Percentiles rank a stretch among this genome's conserved stretches.
Evolutionary conservation across 225 moss, liverwort and hornwort species (phyloP).

Genomic region (Pseudoscleropodium purum): DNA sequence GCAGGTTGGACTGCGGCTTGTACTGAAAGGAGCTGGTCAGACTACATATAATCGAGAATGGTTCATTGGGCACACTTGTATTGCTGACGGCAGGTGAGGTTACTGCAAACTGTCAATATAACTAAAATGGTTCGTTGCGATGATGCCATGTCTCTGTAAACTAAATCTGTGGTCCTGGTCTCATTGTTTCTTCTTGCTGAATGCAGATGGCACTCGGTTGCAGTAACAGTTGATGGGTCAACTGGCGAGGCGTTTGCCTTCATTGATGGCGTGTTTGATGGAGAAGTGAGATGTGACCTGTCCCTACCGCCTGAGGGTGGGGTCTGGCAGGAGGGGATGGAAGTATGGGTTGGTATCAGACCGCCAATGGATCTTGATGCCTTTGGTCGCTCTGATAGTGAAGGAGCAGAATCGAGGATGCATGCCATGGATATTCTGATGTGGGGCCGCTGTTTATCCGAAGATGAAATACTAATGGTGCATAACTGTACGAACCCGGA

Average conservation of each 20-base stretch:
- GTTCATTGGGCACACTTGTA: slow-evolving; percentile 85
- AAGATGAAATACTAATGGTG: slow-evolving; percentile 85
- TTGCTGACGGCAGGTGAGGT: slow-evolving; percentile 91
- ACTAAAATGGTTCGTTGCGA: background rate
- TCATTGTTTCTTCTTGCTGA: background rate
- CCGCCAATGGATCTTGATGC: slow-evolving; percentile 99
- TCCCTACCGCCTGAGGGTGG: slow-evolving; percentile 76
- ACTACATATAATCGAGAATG: slow-evolving; percentile 84
- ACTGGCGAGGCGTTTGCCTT: slow-evolving; percentile 82
- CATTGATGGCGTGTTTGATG: slow-evolving; percentile 87
- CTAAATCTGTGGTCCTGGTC: background rate
- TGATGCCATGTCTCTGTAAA: background rate
- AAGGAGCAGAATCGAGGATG: slow-evolving; percentile 98
- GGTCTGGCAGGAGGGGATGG: slow-evolving; percentile 88
- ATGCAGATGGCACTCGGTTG: slow-evolving; percentile 91
- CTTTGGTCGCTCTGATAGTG: slow-evolving; percentile 97
- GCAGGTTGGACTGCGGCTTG: slow-evolving; percentile 91
- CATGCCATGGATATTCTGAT: slow-evolving; percentile 97
- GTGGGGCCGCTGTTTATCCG: slow-evolving; percentile 87
- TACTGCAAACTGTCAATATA: background rate
- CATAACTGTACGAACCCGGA: slow-evolving; percentile 79
- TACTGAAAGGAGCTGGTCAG: slow-evolving; percentile 88
- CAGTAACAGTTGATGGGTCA: slow-evolving; percentile 81
- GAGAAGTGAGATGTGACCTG: slow-evolving; percentile 67
- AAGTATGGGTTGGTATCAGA: slow-evolving; percentile 93